Base-by-base conservation (phyloP, 2,329 filamentous ascomycete genomes). In the Fusarium austroafricanum region DNA sequence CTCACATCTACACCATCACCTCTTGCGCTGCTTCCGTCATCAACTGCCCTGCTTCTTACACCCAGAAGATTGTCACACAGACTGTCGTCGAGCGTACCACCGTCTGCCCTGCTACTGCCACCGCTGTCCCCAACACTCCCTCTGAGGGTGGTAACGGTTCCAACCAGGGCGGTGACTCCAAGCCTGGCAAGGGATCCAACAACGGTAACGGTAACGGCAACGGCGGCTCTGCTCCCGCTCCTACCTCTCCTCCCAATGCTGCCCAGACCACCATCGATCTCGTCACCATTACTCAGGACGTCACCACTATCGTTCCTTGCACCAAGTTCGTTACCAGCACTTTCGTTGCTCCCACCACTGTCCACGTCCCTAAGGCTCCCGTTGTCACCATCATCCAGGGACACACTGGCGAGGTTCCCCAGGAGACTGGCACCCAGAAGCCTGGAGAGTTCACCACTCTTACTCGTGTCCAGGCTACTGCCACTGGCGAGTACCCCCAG, bases 41-140 rank as follows among this genome's bases (percentile, higher is more conserved):
- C 65, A 80, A 82, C 77, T 82, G 80, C 76, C 79, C 79, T 26
- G 74, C 77, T 31, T 71, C 73, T 28, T 77, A 77, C 47, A 76
- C 73, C 69, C 76, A 78, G 44, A 72, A 73, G 37, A 73, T 76
- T 18, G 58, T 80, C 38, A 71, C 75, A 31, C 54, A 58, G 26
- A 72, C 67, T 29, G 56, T 73, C 29, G 29, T 69, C 5, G 62
- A 62, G 38, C 63, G 55, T 46, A 61, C 66, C 26, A 72, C 65
- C 20, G 55, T 73, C 45, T 74, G 72, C 65, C 72, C 72, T 39
- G 70, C 61, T 23, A 61, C 61, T 40, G 63, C 67, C 28, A 69
- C 66, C 18, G 57, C 45, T 21, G 44, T 55, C 29, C 51, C 64
- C 3, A 10, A 31, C 28, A 55, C 54, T 15, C 49, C 60, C 0